A percentile compares a stretch with the other conserved stretches of the same genome.
These are phyloP conservation scores for Linderniella brevidens DNA, from an alignment of 257 asterid species.

Conservation along the genomic window DNA sequence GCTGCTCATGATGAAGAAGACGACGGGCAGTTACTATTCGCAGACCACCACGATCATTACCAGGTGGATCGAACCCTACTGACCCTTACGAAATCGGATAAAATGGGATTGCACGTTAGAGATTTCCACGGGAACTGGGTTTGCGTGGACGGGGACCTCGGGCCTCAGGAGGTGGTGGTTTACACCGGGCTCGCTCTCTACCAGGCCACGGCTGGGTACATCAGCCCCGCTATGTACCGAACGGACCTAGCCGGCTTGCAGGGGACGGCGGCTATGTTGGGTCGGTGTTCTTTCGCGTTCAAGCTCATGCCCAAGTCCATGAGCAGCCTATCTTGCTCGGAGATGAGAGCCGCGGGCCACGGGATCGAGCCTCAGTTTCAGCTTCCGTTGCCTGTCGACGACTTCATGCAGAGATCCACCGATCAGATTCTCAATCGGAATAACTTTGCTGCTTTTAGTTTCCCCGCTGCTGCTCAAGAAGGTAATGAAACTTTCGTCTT, in stretches of 20 bases:
- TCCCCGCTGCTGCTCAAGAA: slow-evolving; percentile 61
- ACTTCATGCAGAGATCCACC: slow-evolving; percentile 84
- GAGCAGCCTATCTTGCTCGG: slow-evolving; percentile 76
- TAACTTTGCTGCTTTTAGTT: slow-evolving; percentile 35
- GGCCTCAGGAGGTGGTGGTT: slow-evolving; percentile 81
- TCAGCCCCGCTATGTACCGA: slow-evolving; percentile 68
- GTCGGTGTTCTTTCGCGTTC: slow-evolving; percentile 69
- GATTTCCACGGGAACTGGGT: slow-evolving; percentile 93
- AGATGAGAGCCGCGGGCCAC: slow-evolving; percentile 98
- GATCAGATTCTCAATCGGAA: slow-evolving; percentile 71
- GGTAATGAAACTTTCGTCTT: slow-evolving; percentile 26
- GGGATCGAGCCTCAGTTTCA: slow-evolving; percentile 91
- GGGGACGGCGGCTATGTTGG: slow-evolving; percentile 34
- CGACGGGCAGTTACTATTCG: slow-evolving; percentile 65
- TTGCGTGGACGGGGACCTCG: slow-evolving; percentile 79
- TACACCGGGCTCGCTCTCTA: slow-evolving; percentile 89
- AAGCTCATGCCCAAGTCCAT: slow-evolving; percentile 92
- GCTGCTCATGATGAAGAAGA: slow-evolving; percentile 45
- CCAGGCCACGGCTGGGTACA: slow-evolving; percentile 93
- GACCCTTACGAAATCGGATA: slow-evolving; percentile 68
- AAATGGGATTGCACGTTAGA: slow-evolving; percentile 63
- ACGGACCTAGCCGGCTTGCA: slow-evolving; percentile 42
- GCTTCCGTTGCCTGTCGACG: slow-evolving; percentile 85
- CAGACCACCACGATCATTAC: slow-evolving; percentile 66
- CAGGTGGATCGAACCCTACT: slow-evolving; percentile 73